These are phyloP conservation scores for Aspergillus brasiliensis DNA, from an alignment of 2,329 filamentous ascomycete species.

Conservation along the genomic window DNA sequence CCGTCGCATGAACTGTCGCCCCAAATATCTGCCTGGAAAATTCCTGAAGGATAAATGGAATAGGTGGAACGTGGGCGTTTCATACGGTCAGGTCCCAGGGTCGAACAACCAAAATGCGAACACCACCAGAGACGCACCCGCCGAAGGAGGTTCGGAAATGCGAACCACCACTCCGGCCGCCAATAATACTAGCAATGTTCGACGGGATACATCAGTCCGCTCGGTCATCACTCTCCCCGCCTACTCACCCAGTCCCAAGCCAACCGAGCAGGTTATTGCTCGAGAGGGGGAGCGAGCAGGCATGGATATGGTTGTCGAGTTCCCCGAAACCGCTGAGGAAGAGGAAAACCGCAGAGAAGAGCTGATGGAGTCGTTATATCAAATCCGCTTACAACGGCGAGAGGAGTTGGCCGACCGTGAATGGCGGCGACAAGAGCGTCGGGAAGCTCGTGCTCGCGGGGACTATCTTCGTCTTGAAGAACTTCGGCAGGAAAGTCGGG, in stretches of 20 bases:
- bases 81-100: conserved; percentile 45
- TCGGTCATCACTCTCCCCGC: conserved; percentile 93
- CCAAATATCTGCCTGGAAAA: conserved; percentile 55
- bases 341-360: conserved; percentile 78
- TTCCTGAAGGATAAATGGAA: conserved; percentile 56
- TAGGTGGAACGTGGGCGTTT: conserved; percentile 49
- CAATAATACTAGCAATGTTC: conserved; percentile 52
- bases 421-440: conserved; percentile 67
- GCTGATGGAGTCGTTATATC: conserved; percentile 91
- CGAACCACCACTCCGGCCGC: conserved; percentile 15
- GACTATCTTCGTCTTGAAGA: conserved; percentile 70
- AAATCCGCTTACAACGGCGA: conserved; percentile 78
- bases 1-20: conserved; percentile 48
- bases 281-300: conserved; percentile 89
- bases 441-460: conserved; percentile 71
- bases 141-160: conserved; percentile 32
- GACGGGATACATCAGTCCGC: conserved; percentile 81
- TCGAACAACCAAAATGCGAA: conserved; percentile 22
- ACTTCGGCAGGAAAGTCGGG: conserved; percentile 59
- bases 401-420: conserved; percentile 76
- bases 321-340: conserved; percentile 76
- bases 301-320: conserved; percentile 86
- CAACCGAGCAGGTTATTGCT: conserved; percentile 79
- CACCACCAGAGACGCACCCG: conserved; percentile 32
- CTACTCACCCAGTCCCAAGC: conserved; percentile 72